These are phyloP conservation scores for Neocatenulostroma microsporum DNA, from an alignment of 2,329 filamentous ascomycete genomes.

Conservation along the genomic window DNA sequence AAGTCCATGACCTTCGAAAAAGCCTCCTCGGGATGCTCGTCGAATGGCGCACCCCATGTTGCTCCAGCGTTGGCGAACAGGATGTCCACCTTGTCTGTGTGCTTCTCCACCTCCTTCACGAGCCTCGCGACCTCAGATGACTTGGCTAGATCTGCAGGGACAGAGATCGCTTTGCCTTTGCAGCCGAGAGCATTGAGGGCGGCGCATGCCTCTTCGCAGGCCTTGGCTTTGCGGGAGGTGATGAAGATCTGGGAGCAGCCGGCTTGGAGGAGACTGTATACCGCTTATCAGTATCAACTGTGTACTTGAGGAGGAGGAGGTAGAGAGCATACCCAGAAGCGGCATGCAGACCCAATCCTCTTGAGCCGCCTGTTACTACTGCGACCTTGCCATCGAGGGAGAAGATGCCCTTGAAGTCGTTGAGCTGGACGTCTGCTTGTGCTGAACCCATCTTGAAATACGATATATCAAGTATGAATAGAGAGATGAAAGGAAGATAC, in stretches of 20 bases:
- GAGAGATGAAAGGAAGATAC: too few relatives aligned
- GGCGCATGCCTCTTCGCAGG: slow-evolving; percentile 68
- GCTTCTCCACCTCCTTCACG: slow-evolving; percentile 62
- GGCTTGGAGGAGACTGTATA: slow-evolving; percentile 72
- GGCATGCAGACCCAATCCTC: slow-evolving; percentile 72
- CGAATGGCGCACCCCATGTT: slow-evolving; percentile 79
- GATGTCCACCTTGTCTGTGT: slow-evolving; percentile 77
- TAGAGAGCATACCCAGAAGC: slow-evolving; percentile 78
- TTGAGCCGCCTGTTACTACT: slow-evolving; percentile 75
- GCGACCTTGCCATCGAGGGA: slow-evolving; percentile 79
- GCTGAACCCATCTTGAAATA: slow-evolving; percentile 28
- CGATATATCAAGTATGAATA: background rate
- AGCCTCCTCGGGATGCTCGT: slow-evolving; percentile 69
- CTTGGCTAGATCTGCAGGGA: slow-evolving; percentile 72
- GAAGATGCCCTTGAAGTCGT: slow-evolving; percentile 71
- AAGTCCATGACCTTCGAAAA: slow-evolving; percentile 88
- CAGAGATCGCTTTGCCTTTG: slow-evolving; percentile 61
- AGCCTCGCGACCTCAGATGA: slow-evolving; percentile 64
- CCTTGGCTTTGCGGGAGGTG: slow-evolving; percentile 77
- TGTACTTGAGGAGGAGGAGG: slow-evolving; percentile 55
- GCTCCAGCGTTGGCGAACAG: slow-evolving; percentile 89
- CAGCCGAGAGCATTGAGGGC: slow-evolving; percentile 77
- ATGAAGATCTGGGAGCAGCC: slow-evolving; percentile 88
- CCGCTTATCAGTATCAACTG: background rate
- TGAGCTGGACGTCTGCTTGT: slow-evolving; percentile 54